Evolutionary conservation across 805 yeast genomes (phyloP), one percentile per base, ranked within the genome.

Genomic region (Starmerella bombicola): DNA sequence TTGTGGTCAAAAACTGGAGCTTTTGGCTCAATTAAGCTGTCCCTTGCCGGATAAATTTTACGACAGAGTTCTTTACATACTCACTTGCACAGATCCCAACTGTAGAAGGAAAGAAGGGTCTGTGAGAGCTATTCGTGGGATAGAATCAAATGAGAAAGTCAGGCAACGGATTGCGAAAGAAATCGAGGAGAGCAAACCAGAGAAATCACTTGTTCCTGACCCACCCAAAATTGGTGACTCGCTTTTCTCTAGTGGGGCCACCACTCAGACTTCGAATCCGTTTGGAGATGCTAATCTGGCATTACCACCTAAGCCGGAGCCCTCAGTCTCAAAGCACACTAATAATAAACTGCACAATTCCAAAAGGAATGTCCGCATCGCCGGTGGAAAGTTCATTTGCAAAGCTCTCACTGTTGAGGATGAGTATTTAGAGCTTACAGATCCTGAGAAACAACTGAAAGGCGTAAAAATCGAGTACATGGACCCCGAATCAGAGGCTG

Each of bases 41-140:
- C 93, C 93, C 1, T 59, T 86, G 31, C 82, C 76, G 25, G 70
- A 70, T 26, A 67, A 77, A 9, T 26, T 25, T 35, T 65, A 74
- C 31, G 84, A 86, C 55, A 71, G 98, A 45, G 76, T 75, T 3
- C 60, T 91, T 15, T 91, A 88, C 54, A 68, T 91, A 0, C 81
- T 88, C 56, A 74, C 76, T 2, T 91, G 98, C 60, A 55, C 64
- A 15, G 70, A 72, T 33, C 63, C 73, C 18, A 50, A 60, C 0
- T 91, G 98, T 58, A 69, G 79, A 33, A 68, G 82, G 47, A 71
- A 73, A 50, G 66, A 70, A 3, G 94, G 94, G 4, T 66, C 80
- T 1, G 65, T 85, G 2, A 73, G 80, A 49, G 85, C 83, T 22
- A 65, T 91, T 38, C 68, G 96, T 56, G 94, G 88, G 2, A 66